Evolutionary conservation across 2,329 filamentous ascomycete species (phyloP).

Genomic region (Fusarium sp.): DNA sequence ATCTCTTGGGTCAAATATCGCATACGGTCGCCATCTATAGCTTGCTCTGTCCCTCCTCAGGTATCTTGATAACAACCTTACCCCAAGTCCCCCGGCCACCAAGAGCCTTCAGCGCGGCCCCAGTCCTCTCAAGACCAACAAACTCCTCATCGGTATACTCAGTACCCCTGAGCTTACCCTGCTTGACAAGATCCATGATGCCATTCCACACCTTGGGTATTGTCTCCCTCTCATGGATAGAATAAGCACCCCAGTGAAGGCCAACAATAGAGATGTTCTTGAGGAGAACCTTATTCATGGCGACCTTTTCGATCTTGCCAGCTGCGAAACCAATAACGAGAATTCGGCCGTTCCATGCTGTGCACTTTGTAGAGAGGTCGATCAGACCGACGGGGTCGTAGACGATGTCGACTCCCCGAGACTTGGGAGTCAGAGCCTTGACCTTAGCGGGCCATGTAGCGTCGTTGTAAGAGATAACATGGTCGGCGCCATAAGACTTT

Average conservation of each 20-base stretch:
- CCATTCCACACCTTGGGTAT: slow-evolving; percentile 81
- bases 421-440: slow-evolving; percentile 77
- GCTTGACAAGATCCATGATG: slow-evolving; percentile 77
- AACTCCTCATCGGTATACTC: slow-evolving; percentile 84
- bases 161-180: slow-evolving; percentile 82
- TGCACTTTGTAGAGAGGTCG: slow-evolving; percentile 87
- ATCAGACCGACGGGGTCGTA: slow-evolving; percentile 95
- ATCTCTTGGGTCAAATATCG: not conserved
- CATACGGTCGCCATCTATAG: slow-evolving; percentile 48
- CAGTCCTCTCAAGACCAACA: slow-evolving; percentile 81
- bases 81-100: slow-evolving; percentile 90
- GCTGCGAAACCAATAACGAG: slow-evolving; percentile 87
- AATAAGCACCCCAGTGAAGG: slow-evolving; percentile 90
- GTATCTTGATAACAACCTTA: slow-evolving; percentile 90
- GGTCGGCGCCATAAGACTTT: slow-evolving; percentile 82
- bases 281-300: slow-evolving; percentile 88
- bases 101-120: slow-evolving; percentile 77
- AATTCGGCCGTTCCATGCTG: slow-evolving; percentile 89
- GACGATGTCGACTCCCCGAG: slow-evolving; percentile 84
- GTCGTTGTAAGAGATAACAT: slow-evolving; percentile 79
- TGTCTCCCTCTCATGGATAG: slow-evolving; percentile 73
- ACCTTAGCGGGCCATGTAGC: slow-evolving; percentile 72
- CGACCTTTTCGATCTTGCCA: slow-evolving; percentile 83
- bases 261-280: slow-evolving; percentile 94
- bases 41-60: slow-evolving; percentile 69